Percentiles rank a stretch among this genome's conserved stretches.
phyloP scores from a whole-genome alignment of 1,139 yeast species.

The Blastobotrys buckinghamii region DNA sequence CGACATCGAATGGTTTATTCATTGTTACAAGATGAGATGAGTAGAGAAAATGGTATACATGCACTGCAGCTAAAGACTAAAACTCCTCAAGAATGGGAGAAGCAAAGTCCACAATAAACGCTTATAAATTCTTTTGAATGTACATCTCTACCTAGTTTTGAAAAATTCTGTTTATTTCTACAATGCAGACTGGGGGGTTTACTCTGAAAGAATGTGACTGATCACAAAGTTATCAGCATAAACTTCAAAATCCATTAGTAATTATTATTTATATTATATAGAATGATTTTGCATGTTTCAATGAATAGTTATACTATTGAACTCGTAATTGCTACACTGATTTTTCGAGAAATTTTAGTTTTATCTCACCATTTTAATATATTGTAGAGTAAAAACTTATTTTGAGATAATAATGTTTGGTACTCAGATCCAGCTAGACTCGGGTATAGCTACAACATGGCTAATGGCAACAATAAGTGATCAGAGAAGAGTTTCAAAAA shows the following conservation, averaged over 20 bases:
- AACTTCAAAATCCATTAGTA: too few relatives aligned
- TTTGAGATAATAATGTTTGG: too few relatives aligned
- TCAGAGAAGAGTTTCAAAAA: constrained; percentile 7
- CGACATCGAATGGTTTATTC: constrained; percentile 76
- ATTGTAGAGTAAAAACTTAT: too few relatives aligned
- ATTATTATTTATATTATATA: too few relatives aligned
- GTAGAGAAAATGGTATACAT: constrained; percentile 63
- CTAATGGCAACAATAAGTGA: constrained; percentile 19
- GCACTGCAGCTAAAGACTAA: constrained; percentile 84
- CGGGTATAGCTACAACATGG: constrained; percentile 18
- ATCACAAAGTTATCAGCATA: too few relatives aligned
- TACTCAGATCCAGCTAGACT: background rate
- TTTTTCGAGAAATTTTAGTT: too few relatives aligned
- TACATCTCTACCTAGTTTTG: background rate
- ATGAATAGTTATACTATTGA: too few relatives aligned
- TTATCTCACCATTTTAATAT: too few relatives aligned
- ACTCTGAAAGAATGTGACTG: background rate
- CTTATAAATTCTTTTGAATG: background rate
- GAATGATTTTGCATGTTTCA: too few relatives aligned
- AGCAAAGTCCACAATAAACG: too few relatives aligned
- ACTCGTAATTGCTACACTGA: too few relatives aligned
- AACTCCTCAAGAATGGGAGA: constrained; percentile 43
- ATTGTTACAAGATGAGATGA: constrained; percentile 65
- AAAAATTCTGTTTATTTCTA: background rate
- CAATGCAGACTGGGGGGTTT: background rate